Conservation (phyloP, 805 yeast genomes). For the Kuraishia molischiana region DNA sequence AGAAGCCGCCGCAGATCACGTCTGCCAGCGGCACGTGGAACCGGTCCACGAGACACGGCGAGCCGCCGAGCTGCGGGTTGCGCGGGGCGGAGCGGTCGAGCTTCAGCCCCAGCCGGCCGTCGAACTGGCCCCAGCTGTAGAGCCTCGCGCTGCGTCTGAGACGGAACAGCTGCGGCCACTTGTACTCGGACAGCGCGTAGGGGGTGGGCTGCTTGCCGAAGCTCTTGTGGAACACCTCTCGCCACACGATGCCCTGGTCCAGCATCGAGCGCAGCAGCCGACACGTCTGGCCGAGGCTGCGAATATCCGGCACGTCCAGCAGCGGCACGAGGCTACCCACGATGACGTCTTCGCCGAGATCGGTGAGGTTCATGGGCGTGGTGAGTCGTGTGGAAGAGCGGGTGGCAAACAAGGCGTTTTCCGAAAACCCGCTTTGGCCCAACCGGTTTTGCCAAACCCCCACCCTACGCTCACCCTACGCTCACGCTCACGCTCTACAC, state of each 20-base stretch:
- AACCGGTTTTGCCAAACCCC: too few relatives aligned
- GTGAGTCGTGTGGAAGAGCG: too few relatives aligned
- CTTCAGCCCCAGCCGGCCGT: conserved; percentile 37
- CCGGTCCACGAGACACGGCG: conserved; percentile 4
- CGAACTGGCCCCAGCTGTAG: conserved; percentile 41
- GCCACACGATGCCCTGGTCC: conserved; percentile 33
- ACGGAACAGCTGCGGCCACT: conserved; percentile 41
- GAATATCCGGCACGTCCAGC: conserved; percentile 29
- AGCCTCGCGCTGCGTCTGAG: conserved; percentile 29
- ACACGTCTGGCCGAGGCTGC: conserved; percentile 27
- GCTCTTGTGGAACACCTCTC: conserved; percentile 28
- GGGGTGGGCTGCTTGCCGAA: conserved; percentile 37
- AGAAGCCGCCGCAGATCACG: conserved; percentile 55
- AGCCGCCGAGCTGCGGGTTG: conserved; percentile 12
- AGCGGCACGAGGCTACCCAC: conserved; percentile 22
- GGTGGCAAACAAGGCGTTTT: too few relatives aligned
- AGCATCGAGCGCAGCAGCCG: conserved; percentile 23
- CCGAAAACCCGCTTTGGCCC: too few relatives aligned
- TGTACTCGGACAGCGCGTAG: conserved; percentile 22
- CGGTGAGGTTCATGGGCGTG: too few relatives aligned
- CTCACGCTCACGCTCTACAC: too few relatives aligned
- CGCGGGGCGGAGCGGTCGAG: conserved; percentile 16
- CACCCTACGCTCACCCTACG: too few relatives aligned
- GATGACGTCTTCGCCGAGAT: conserved; percentile 31
- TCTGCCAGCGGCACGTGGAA: conserved; percentile 23